A percentile compares a stretch with the other conserved stretches of the same genome.
phyloP scores from a whole-genome alignment of 2,329 filamentous ascomycete species.

The Geosmithia morbida region DNA sequence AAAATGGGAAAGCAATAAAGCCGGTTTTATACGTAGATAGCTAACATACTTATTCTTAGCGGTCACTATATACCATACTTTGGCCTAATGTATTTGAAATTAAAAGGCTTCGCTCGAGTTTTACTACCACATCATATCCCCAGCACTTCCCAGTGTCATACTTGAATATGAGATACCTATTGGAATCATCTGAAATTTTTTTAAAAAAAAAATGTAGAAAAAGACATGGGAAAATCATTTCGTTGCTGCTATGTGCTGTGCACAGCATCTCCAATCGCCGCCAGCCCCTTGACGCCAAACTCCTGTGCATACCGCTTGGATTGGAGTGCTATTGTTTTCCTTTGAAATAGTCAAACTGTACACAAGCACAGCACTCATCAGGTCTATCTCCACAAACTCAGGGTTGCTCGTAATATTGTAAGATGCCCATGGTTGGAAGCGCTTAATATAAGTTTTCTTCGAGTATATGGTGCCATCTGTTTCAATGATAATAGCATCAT shows the following conservation, averaged over 20 bases:
- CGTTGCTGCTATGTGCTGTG: slow-evolving; percentile 12
- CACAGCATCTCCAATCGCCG: slow-evolving; percentile 18
- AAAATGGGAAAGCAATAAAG: too few species aligned
- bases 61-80: too few species aligned
- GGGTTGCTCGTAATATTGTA: slow-evolving; percentile 19
- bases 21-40: too few species aligned
- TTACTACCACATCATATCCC: too few species aligned
- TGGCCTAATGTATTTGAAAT: too few species aligned
- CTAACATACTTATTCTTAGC: too few species aligned
- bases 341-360: slow-evolving; percentile 18
- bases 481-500: slow-evolving; percentile 16
- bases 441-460: slow-evolving; percentile 14
- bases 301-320: slow-evolving; percentile 17
- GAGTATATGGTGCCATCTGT: slow-evolving; percentile 16
- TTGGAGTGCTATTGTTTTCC: slow-evolving; percentile 14
- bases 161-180: too few species aligned
- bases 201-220: too few species aligned
- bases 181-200: too few species aligned
- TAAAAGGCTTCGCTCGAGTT: too few species aligned
- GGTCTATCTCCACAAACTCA: slow-evolving; percentile 21
- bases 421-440: slow-evolving; percentile 18
- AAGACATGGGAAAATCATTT: not conserved
- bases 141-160: too few species aligned
- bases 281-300: slow-evolving; percentile 17
- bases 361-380: slow-evolving; percentile 16